These are phyloP conservation scores for Bacterosira constricta DNA, from an alignment of 108 stramenopile species.

Conservation along the genomic window DNA sequence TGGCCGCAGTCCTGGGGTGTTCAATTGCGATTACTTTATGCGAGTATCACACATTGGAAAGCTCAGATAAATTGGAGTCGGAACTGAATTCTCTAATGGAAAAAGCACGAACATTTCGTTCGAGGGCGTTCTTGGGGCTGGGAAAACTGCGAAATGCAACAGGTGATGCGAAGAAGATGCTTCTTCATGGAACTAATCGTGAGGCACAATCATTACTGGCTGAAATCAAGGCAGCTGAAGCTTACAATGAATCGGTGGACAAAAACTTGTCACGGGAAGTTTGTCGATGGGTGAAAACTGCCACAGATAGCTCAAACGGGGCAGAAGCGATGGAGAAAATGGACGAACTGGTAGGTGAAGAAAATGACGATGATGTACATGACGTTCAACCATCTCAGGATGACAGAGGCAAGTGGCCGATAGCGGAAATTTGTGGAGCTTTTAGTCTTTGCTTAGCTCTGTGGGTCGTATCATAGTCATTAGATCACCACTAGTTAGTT, in stretches of 20 bases:
- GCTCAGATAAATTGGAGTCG: background rate
- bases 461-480: background rate
- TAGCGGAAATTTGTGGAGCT: background rate
- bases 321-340: background rate
- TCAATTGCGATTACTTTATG: slow-evolving; percentile 43
- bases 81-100: slow-evolving; percentile 19
- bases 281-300: slow-evolving; percentile 61
- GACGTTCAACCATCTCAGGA: background rate
- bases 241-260: slow-evolving; percentile 22
- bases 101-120: slow-evolving; percentile 38
- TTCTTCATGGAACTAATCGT: slow-evolving; percentile 15
- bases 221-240: slow-evolving; percentile 17
- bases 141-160: slow-evolving; percentile 25
- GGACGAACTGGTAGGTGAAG: background rate
- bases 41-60: slow-evolving; percentile 7
- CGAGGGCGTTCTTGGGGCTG: slow-evolving; percentile 27
- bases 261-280: slow-evolving; percentile 66
- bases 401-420: background rate
- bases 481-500: no score
- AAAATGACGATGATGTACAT: background rate
- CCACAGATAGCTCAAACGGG: slow-evolving; percentile 32
- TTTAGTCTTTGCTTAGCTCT: background rate
- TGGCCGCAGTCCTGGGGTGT: slow-evolving; percentile 32
- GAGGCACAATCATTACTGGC: slow-evolving; percentile 33
- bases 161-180: slow-evolving; percentile 26